These are phyloP conservation scores for Cercophora newfieldiana DNA, from an alignment of 495 filamentous ascomycete species.

Conservation along the genomic window DNA sequence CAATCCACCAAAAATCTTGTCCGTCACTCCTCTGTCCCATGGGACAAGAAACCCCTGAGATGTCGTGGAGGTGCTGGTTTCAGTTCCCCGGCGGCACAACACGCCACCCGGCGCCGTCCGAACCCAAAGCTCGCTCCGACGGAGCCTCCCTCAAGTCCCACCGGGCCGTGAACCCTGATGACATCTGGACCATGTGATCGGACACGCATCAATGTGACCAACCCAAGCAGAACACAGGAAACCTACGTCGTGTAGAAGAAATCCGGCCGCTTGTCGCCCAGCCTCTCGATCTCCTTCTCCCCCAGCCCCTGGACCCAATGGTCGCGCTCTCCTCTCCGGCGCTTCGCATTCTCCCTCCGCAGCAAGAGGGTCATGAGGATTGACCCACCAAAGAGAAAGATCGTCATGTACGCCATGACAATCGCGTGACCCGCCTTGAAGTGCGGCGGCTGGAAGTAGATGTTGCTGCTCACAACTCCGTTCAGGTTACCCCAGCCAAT, in stretches of 20 bases:
- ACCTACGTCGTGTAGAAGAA: slow-evolving; percentile 66
- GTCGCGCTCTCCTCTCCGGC: slow-evolving; percentile 66
- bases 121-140: no score
- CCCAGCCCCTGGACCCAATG: slow-evolving; percentile 61
- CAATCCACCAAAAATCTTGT: background rate
- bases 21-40: background rate
- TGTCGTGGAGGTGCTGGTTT: no score
- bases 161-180: no score
- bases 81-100: no score
- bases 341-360: slow-evolving; percentile 61
- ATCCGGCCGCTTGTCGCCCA: slow-evolving; percentile 75
- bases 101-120: no score
- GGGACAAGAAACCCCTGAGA: background rate
- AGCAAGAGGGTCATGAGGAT: slow-evolving; percentile 67
- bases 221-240: background rate
- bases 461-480: slow-evolving; percentile 79
- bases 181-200: background rate
- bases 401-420: slow-evolving; percentile 51
- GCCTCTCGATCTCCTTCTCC: slow-evolving; percentile 56
- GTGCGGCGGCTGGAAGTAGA: slow-evolving; percentile 49
- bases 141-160: no score
- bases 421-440: slow-evolving; percentile 49
- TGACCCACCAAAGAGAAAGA: slow-evolving; percentile 53
- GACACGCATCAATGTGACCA: no score
- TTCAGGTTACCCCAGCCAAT: slow-evolving; percentile 95